Evolutionary conservation across 768 basidiomycete genomes (phyloP).

Genomic region (Russula earlei): DNA sequence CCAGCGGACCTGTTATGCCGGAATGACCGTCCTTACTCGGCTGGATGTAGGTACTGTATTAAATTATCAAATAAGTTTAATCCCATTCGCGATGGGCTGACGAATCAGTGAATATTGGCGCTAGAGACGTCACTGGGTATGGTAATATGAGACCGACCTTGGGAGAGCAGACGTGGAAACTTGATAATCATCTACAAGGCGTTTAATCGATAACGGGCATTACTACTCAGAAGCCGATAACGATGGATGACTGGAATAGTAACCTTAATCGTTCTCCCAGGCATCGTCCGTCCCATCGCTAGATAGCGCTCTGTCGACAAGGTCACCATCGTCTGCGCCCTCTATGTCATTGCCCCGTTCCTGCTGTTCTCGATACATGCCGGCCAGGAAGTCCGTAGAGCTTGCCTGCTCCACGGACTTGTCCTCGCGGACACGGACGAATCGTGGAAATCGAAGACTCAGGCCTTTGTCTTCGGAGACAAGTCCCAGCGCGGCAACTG

Average conservation of each 20-base stretch:
- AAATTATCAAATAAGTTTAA: background rate
- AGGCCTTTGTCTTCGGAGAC: conserved; percentile 54
- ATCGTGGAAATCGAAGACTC: conserved; percentile 82
- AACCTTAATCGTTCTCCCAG: conserved; percentile 22
- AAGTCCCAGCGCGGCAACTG: conserved; percentile 62
- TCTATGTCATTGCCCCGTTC: conserved; percentile 28
- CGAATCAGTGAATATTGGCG: background rate
- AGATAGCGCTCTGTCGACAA: conserved; percentile 43
- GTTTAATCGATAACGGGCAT: conserved; percentile 7
- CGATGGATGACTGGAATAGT: background rate
- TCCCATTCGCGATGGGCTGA: background rate
- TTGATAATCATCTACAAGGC: background rate
- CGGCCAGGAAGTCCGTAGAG: conserved; percentile 57
- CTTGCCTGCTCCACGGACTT: conserved; percentile 67
- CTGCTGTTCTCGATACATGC: conserved; percentile 60
- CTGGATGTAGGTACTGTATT: background rate
- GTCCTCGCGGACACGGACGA: conserved; percentile 65
- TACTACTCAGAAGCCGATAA: background rate
- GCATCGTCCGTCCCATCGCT: conserved; percentile 27
- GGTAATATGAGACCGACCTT: background rate
- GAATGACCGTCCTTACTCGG: background rate
- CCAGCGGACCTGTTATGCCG: background rate
- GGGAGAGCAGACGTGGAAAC: background rate
- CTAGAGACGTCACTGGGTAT: background rate
- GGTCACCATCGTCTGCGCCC: conserved; percentile 49